Evolutionary conservation across 495 filamentous ascomycete genomes (phyloP), one percentile per base, ranked within the genome.

Genomic region (Letharia lupina): DNA sequence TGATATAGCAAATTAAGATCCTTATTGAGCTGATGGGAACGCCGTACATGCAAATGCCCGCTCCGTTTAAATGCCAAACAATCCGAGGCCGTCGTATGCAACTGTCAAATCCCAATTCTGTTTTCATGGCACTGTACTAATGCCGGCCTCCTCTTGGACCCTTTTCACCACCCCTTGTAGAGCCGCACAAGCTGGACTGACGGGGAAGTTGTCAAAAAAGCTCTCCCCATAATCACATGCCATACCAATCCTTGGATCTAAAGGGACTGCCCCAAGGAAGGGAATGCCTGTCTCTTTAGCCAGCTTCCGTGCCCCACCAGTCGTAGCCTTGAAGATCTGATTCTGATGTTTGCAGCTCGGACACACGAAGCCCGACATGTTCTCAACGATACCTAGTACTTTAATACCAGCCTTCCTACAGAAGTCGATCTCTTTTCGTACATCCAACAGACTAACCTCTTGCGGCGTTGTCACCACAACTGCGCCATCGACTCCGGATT

Each of bases 331-430:
- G 77, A 98, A 98, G 44, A 98, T 95, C 73, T 96, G 84, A 61
- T 82, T 89, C 73, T 86, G 81, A 66, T 90, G 84, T 45, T 81
- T 87, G 75, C 94, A 98, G 48, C 88, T 91, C 6, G 90, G 91
- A 74, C 94, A 98, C 48, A 98, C 91, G 75, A 96, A 98, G 13
- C 91, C 91, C 60, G 86, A 88, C 94, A 98, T 98, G 74, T 98
- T 98, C 80, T 98, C 94, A 48, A 97, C 95, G 18, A 98, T 77
- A 0, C 94, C 95, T 31, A 98, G 71, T 4, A 98, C 83, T 45
- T 79, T 82, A 63, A 98, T 97, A 2, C 90, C 92, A 7, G 95
- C 95, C 76, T 98, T 98, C 62, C 85, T 82, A 75, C 95, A 98
- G 71, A 98, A 98, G 72, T 97, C 92, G 60, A 98, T 91, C 74